Evolutionary conservation across 768 basidiomycete genomes (phyloP).

Genomic region (Calvatia gigantea): DNA sequence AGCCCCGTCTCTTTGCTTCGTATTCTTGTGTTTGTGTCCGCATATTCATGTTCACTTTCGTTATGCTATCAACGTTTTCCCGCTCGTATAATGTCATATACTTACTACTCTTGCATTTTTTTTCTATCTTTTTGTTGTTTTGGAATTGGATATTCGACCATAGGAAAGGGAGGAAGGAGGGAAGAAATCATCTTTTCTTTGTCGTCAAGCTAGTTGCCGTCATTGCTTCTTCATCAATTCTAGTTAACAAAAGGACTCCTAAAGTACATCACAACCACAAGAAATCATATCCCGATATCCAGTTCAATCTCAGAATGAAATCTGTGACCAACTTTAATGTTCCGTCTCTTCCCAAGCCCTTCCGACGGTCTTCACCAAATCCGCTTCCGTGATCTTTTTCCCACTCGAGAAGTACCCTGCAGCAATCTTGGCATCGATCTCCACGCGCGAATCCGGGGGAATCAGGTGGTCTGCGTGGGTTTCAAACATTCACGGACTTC

Average conservation of each 20-base stretch:
- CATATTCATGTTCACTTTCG: not conserved
- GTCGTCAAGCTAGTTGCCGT: not conserved
- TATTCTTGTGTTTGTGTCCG: not conserved
- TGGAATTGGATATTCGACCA: no score
- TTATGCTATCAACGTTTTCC: not conserved
- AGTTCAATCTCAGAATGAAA: no score
- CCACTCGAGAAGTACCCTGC: conserved; percentile 89
- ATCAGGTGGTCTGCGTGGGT: conserved; percentile 67
- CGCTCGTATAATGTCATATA: not conserved
- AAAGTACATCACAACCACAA: not conserved
- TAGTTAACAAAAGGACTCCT: not conserved
- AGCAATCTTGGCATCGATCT: conserved; percentile 96
- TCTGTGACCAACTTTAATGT: conserved; percentile 48
- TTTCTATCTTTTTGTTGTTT: not conserved
- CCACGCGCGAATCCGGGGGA: conserved; percentile 85
- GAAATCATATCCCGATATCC: no score
- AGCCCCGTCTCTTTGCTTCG: no score
- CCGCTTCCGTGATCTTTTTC: conserved; percentile 72
- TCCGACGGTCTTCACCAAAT: conserved; percentile 83
- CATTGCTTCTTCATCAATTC: not conserved
- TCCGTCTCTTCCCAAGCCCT: conserved; percentile 89
- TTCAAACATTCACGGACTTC: no score
- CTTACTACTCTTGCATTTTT: not conserved
- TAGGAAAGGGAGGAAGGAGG: not conserved
- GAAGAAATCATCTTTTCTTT: not conserved